Evolutionary conservation across 75 land plant species (phyloP), one percentile per base, ranked within the genome.

Genomic region (Cryptomeria japonica): DNA sequence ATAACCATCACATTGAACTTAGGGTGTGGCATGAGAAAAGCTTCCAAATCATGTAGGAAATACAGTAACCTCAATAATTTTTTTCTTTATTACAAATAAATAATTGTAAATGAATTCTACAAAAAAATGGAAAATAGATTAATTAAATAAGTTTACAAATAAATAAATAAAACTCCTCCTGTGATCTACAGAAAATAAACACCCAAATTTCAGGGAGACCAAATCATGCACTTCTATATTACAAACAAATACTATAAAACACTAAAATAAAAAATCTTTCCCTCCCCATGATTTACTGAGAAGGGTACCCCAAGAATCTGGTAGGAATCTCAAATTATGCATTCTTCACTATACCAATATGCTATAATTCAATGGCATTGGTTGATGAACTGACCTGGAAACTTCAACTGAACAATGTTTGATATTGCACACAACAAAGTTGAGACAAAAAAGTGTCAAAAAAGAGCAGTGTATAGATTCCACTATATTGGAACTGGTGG

Each of bases 401-500:
- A 90, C 39, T 86, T 88, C 86, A 90, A 53, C 19, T 87, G 36
- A 53, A 76, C 56, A 31, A n/a, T n/a, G n/a, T n/a, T n/a, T n/a
- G n/a, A n/a, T n/a, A n/a, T n/a, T n/a, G n/a, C n/a, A n/a, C n/a
- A n/a, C n/a, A n/a, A n/a, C n/a, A n/a, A n/a, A n/a, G n/a, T n/a
- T n/a, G n/a, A n/a, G n/a, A n/a, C n/a, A n/a, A n/a, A n/a, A n/a
- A n/a, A n/a, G n/a, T n/a, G n/a, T n/a, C n/a, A n/a, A n/a, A n/a
- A n/a, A n/a, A n/a, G n/a, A n/a, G n/a, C n/a, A n/a, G n/a, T n/a
- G n/a, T n/a, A n/a, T n/a, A n/a, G n/a, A n/a, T n/a, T n/a, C n/a
- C n/a, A n/a, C n/a, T n/a, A n/a, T n/a, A n/a, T n/a, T n/a, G n/a
- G n/a, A n/a, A n/a, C n/a, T n/a, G n/a, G n/a, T n/a, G n/a, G n/a